These are phyloP conservation scores for Saccharomyces paradoxus DNA, from an alignment of 805 yeast genomes.

Conservation along the genomic window DNA sequence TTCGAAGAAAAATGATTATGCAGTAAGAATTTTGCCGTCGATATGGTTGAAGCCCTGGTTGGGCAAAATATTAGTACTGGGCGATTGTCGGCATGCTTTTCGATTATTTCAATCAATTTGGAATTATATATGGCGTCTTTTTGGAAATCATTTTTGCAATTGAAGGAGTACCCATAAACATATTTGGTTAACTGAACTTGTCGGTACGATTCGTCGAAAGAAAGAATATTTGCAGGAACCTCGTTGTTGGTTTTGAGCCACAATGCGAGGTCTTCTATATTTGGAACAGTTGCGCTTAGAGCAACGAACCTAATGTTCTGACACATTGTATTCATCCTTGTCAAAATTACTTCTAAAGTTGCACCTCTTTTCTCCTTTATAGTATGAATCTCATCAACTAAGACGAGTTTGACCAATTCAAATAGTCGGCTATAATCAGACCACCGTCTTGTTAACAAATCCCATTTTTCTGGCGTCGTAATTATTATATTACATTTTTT, in stretches of 20 bases:
- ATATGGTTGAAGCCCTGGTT: slow-evolving; percentile 40
- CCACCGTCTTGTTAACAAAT: slow-evolving; percentile 46
- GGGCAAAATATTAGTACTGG: slow-evolving; percentile 48
- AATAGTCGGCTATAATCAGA: slow-evolving; percentile 34
- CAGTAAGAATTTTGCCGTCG: slow-evolving; percentile 38
- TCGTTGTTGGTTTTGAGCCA: slow-evolving; percentile 34
- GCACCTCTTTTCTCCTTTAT: slow-evolving; percentile 42
- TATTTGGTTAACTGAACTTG: slow-evolving; percentile 36
- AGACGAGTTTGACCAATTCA: slow-evolving; percentile 37
- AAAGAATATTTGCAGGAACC: slow-evolving; percentile 30
- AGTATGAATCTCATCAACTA: slow-evolving; percentile 43
- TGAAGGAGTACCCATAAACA: slow-evolving; percentile 38
- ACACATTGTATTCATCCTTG: slow-evolving; percentile 39
- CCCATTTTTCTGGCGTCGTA: slow-evolving; percentile 60
- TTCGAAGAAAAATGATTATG: slow-evolving; percentile 8
- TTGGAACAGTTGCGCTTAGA: slow-evolving; percentile 48
- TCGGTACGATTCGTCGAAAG: slow-evolving; percentile 41
- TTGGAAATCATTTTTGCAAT: slow-evolving; percentile 39
- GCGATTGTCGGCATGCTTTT: slow-evolving; percentile 32
- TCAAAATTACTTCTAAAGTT: slow-evolving; percentile 39
- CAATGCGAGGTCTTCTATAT: slow-evolving; percentile 38
- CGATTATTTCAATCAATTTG: slow-evolving; percentile 35
- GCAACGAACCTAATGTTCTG: slow-evolving; percentile 36
- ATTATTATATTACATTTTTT: slow-evolving; percentile 45
- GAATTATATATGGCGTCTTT: slow-evolving; percentile 39